Evolutionary conservation across 2,329 filamentous ascomycete genomes (phyloP).

Genomic region (Penicillium occitanis): DNA sequence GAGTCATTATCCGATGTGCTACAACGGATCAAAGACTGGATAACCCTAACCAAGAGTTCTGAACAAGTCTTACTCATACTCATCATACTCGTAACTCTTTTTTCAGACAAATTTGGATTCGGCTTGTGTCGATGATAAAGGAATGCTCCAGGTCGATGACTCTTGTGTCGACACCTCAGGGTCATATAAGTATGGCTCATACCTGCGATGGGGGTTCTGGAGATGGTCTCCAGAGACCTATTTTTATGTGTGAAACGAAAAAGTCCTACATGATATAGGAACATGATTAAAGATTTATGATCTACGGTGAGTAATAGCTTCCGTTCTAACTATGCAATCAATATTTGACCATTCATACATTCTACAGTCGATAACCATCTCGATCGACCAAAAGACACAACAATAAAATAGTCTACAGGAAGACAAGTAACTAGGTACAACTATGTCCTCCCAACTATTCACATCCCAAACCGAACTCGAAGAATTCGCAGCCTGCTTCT

Average conservation of each 20-base stretch:
- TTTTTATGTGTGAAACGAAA: neutral
- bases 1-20: constrained; percentile 4
- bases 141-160: constrained; percentile 5
- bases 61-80: neutral
- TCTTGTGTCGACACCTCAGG: neutral
- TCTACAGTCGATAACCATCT: neutral
- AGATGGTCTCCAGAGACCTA: neutral
- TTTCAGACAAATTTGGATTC: neutral
- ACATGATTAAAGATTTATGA: neutral
- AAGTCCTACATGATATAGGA: neutral
- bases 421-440: neutral
- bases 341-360: neutral
- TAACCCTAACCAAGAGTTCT: neutral
- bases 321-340: neutral
- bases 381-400: neutral
- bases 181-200: constrained; percentile 16
- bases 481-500: constrained; percentile 8
- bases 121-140: neutral
- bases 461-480: constrained; percentile 1
- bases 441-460: constrained; percentile 7
- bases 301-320: neutral
- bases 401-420: neutral
- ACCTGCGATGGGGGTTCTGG: neutral
- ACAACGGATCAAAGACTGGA: neutral
- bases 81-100: neutral